Base-by-base conservation (phyloP, 805 yeast species). In the Ogataea thermomethanolica region DNA sequence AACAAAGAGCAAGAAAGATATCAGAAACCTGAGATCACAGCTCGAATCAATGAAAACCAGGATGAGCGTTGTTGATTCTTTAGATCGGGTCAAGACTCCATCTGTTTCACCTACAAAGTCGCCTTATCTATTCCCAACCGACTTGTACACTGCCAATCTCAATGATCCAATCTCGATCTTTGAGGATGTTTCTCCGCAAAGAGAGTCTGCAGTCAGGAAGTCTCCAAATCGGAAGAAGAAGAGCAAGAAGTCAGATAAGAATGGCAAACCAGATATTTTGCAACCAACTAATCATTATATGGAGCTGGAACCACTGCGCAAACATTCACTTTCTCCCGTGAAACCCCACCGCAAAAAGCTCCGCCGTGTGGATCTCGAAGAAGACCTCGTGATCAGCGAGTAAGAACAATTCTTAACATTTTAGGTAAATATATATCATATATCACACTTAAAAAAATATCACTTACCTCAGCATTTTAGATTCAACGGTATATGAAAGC, bases 11-110 rank as follows among this genome's bases (percentile, higher is more conserved):
- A 43, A 47, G 20, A 32, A 34, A 7, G 51, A 52, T 14, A 35
- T 39, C 5, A 27, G 43, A 26, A 44, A 43, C 27, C 22, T 53
- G 33, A 38, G 46, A 25, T 39, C 45, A 5, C 49, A 43, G 23
- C 22, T 51, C 17, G 57, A 53, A 38, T 42, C 45, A 7, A 41
- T 42, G 39, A 49, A 45, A 41, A 47, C 54, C 15, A 53, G 44
- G 33, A 23, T 45, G 32, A 37, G 29, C 9, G 35, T 53, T 8
- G 4, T 49, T 26, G 45, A 48, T 14, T 51, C 55, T 17, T 17
- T 45, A 22, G 49, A 39, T 11, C 25, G 33, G 6, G 34, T 21
- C 23, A 45, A 33, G 32, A 33, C 40, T 1, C 45, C 41, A 30
- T 39, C 33, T 24, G 33, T 36, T 32, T 33, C 54, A 7, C 45